These are phyloP conservation scores for Cutaneotrichosporon sp. DNA, from an alignment of 1,284 basidiomycete species.

Conservation along the genomic window DNA sequence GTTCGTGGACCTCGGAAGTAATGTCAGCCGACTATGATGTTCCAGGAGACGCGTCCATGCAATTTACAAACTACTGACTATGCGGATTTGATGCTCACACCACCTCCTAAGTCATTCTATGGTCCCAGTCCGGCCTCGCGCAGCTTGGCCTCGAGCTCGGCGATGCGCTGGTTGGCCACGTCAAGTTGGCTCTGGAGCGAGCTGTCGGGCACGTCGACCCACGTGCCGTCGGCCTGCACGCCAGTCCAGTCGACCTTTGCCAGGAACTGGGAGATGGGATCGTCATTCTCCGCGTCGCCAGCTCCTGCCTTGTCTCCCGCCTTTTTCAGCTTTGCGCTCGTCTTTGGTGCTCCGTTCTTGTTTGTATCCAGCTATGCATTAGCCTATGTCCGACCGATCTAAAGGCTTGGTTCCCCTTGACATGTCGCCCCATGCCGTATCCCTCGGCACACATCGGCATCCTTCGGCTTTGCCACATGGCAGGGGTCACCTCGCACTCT, in stretches of 20 bases:
- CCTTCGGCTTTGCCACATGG: neutral
- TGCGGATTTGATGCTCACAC: neutral
- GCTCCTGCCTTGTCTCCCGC: neutral
- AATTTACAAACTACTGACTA: neutral
- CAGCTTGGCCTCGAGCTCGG: constrained; percentile 15
- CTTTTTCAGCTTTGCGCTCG: neutral
- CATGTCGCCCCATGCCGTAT: constrained; percentile 16
- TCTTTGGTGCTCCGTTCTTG: neutral
- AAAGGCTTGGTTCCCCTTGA: neutral
- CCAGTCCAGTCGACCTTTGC: constrained; percentile 62
- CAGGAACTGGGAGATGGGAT: constrained; percentile 67
- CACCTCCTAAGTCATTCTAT: neutral
- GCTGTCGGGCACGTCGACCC: constrained; percentile 11
- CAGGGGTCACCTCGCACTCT: constrained; percentile 16
- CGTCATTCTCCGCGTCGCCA: constrained; percentile 20
- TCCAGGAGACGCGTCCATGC: neutral
- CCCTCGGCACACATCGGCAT: neutral
- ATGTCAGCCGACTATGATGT: neutral
- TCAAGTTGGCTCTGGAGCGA: constrained; percentile 10
- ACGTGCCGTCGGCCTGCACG: constrained; percentile 9
- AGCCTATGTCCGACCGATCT: neutral
- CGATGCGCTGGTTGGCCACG: constrained; percentile 8
- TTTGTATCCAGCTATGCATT: constrained; percentile 7
- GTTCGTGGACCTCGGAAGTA: neutral
- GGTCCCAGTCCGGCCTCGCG: constrained; percentile 6